Base-by-base conservation (phyloP, 2,329 filamentous ascomycete genomes). In the Waltergamsia citrina region DNA sequence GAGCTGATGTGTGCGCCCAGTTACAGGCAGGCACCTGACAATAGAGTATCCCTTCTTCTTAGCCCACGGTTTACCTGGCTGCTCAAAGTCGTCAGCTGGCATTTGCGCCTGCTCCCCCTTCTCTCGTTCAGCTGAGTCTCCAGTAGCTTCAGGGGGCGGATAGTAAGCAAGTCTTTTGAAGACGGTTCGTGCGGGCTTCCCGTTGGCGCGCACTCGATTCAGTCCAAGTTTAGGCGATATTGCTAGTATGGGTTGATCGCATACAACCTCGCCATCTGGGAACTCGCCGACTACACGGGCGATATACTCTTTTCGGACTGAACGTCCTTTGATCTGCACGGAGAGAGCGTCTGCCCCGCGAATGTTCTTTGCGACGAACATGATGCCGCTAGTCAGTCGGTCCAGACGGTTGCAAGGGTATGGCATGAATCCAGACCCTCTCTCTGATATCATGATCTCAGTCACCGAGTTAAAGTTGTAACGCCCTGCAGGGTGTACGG, bases 401-500 rank as follows among this genome's bases (percentile, higher is more conserved):
- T 98, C 92, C 19, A 98, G 74, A n/a, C 92, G 71, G 51, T 98
- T 94, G 62, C 90, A 96, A 0, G 92, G 77, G 40, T 74, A 59
- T 2, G 75, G 70, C 34, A 69, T 53, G 52, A 74, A 79, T 19
- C 59, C 56, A 16, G 58, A 56, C 0, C 70, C 66, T 24, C 76
- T 65, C 51, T 94, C 83, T 3, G 84, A 75, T 45, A 84, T 80
- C 74, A 98, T 81, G 44, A 98, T 94, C 64, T 96, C 88, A 25
- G 94, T 73, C 29, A 98, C 74, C 1, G 85, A 90, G 61, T 98
- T 98, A 67, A 83, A 94, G 56, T 90, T 87, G 65, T 98, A 98
- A 32, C 92, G 78, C 6, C 92, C 92, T 1, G 92, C 90, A 6
- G 92, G 85, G 56, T 98, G 92, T 1, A 98, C 92, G 0, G 92